phyloP scores from a whole-genome alignment of 2,329 filamentous ascomycete species.

The Calonectria pseudoreteaudii region DNA sequence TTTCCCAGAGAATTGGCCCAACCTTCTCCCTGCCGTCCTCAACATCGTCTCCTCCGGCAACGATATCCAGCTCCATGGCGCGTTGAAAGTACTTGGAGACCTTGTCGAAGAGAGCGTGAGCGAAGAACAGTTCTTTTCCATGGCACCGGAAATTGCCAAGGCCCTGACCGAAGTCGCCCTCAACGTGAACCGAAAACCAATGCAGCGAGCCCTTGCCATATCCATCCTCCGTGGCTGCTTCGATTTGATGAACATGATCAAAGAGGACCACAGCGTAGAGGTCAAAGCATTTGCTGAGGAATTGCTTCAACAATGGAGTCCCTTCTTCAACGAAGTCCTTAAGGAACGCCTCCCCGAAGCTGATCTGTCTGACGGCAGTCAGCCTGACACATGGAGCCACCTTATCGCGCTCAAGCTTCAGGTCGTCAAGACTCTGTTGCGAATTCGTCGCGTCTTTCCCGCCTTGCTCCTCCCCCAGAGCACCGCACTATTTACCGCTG shows the following conservation, averaged over 20 bases:
- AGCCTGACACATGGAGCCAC: conserved; percentile 81
- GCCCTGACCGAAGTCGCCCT: conserved; percentile 86
- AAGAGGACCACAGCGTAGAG: conserved; percentile 88
- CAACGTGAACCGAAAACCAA: conserved; percentile 78
- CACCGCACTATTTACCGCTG: conserved; percentile 83
- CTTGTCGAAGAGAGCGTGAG: conserved; percentile 93
- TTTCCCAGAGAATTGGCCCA: conserved; percentile 96
- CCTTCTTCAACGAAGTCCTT: conserved; percentile 86
- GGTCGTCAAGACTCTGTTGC: conserved; percentile 92
- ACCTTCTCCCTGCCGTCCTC: conserved; percentile 83
- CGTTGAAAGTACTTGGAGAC: conserved; percentile 87
- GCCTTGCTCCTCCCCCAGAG: conserved; percentile 85
- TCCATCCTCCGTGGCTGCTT: conserved; percentile 93
- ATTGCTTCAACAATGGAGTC: conserved; percentile 84
- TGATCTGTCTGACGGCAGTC: conserved; percentile 55
- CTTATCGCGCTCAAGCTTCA: conserved; percentile 90
- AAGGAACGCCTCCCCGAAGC: conserved; percentile 80
- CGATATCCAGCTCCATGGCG: conserved; percentile 87
- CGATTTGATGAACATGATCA: conserved; percentile 95
- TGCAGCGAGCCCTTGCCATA: conserved; percentile 85
- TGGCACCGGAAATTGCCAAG: conserved; percentile 87
- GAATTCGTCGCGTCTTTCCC: conserved; percentile 87
- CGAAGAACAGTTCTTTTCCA: conserved; percentile 93
- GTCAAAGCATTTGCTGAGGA: conserved; percentile 93
- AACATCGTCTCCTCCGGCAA: conserved; percentile 79